Evolutionary conservation across 495 filamentous ascomycete genomes (phyloP).

Genomic region (Hypoxylon perforatum): DNA sequence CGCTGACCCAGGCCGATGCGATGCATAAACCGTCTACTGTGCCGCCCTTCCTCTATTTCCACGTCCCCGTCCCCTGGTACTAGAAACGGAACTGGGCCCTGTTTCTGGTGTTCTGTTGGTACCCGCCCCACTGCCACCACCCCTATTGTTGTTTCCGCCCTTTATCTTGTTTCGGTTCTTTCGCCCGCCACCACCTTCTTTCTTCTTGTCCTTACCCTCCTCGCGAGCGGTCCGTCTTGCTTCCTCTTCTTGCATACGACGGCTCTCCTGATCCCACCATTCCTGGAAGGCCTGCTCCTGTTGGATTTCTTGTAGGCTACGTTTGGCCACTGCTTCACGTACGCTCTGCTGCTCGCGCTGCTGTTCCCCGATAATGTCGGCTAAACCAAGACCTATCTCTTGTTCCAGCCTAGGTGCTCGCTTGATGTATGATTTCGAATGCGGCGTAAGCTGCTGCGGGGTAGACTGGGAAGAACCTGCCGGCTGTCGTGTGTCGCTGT

Average conservation of each 20-base stretch:
- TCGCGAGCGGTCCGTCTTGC: constrained; percentile 55
- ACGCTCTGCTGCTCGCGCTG: constrained; percentile 84
- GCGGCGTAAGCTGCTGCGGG: constrained; percentile 51
- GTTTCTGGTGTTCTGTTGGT: constrained; percentile 10
- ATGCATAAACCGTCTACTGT: constrained; percentile 22
- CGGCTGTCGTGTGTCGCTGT: constrained; percentile 24
- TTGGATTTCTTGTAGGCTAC: constrained; percentile 92
- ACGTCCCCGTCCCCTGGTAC: constrained; percentile 34
- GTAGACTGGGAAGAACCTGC: constrained; percentile 22
- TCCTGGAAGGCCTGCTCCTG: constrained; percentile 95
- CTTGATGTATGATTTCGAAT: constrained; percentile 63
- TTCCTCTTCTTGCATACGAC: constrained; percentile 72
- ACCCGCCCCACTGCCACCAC: not conserved
- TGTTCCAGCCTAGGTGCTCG: constrained; percentile 62
- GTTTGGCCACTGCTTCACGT: constrained; percentile 83
- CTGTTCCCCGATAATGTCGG: constrained; percentile 90
- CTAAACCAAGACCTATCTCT: constrained; percentile 74
- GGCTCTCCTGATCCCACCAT: constrained; percentile 97
- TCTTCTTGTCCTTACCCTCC: constrained; percentile 44
- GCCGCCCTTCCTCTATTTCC: constrained; percentile 30
- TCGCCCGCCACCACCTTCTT: constrained; percentile 24
- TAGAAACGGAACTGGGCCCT: constrained; percentile 23
- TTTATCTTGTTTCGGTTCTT: constrained; percentile 31
- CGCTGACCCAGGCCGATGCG: not conserved
- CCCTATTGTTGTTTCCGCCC: constrained; percentile 11